Conservation (phyloP, 2,329 filamentous ascomycete genomes). For the Colletotrichum sp. region DNA sequence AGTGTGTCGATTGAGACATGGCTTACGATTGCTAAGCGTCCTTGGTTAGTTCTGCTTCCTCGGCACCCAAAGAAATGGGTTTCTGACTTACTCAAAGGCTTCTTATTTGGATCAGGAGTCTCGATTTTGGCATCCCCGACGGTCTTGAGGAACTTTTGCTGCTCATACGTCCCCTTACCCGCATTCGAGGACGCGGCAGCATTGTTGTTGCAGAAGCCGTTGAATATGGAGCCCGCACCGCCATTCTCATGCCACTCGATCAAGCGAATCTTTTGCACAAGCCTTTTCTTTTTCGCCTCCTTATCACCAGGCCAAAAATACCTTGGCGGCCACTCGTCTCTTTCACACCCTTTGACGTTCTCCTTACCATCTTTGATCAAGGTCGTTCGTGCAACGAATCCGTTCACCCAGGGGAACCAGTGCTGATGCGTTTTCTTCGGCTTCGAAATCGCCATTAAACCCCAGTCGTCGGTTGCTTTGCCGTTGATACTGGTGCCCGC, state of each 20-base stretch:
- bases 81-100: neutral
- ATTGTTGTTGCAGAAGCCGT: neutral
- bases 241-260: neutral
- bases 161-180: neutral
- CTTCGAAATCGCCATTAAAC: neutral
- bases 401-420: neutral
- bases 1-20: neutral
- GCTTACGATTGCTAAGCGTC: neutral
- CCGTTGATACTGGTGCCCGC: neutral
- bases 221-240: neutral
- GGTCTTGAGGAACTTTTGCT: neutral
- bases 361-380: rapidly evolving
- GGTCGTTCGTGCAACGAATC: neutral
- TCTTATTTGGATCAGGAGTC: neutral
- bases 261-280: neutral
- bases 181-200: neutral
- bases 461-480: neutral
- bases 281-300: neutral
- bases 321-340: neutral
- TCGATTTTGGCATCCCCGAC: neutral
- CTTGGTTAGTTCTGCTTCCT: neutral
- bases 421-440: neutral
- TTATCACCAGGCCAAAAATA: neutral
- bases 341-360: neutral
- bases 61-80: neutral